phyloP scores from a whole-genome alignment of 2,329 filamentous ascomycete species.

The Pseudogymnoascus pannorum region DNA sequence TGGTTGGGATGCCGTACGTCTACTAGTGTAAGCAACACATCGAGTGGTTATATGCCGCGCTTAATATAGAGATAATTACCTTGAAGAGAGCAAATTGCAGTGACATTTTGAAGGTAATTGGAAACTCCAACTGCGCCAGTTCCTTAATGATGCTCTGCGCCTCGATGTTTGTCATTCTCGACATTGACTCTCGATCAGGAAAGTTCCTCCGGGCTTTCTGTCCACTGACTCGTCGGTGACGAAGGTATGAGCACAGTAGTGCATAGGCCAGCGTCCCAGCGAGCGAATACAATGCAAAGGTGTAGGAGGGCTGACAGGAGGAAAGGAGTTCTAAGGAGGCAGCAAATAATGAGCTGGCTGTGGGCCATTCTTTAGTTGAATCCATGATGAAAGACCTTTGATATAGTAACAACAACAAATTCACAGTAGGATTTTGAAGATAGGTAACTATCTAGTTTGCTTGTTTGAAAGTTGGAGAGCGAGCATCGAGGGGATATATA shows the following conservation, averaged over 20 bases:
- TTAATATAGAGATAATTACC: conserved; percentile 26
- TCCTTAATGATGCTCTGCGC: conserved; percentile 42
- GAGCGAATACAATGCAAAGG: not conserved
- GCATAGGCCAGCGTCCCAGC: conserved; percentile 11
- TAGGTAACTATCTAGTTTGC: not conserved
- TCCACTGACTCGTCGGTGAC: conserved; percentile 32
- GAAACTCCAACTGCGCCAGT: conserved; percentile 47
- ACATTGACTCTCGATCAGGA: conserved; percentile 36
- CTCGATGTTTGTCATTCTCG: conserved; percentile 47
- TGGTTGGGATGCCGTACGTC: conserved; percentile 50
- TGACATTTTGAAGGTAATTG: conserved; percentile 41
- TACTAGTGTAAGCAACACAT: conserved; percentile 18
- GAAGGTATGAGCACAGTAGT: conserved; percentile 25
- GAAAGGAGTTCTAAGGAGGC: not conserved
- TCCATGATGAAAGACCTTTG: not conserved
- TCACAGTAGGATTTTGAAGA: not conserved
- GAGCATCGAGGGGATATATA: not conserved
- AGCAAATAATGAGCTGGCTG: not conserved
- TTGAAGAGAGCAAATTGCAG: conserved; percentile 54
- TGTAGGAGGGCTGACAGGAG: not conserved
- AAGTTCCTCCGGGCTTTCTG: conserved; percentile 38
- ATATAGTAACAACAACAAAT: not conserved
- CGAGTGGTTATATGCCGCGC: not conserved
- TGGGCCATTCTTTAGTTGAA: not conserved
- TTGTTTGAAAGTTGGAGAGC: not conserved